Conservation (phyloP, 306 rosid genomes). For the Quercus parvula region DNA sequence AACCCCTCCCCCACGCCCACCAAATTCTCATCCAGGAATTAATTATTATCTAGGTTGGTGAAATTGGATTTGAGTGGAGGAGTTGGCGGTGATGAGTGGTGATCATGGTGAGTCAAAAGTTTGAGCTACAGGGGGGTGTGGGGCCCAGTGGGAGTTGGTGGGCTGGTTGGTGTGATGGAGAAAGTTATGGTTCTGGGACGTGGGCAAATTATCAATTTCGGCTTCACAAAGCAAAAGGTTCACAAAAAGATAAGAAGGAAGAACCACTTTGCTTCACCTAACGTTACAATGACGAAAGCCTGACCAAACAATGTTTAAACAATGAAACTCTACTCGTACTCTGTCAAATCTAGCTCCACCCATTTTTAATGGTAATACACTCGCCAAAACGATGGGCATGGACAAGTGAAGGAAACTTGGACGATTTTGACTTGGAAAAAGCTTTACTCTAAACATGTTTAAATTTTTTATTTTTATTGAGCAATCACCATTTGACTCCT, state of each 20-base stretch:
- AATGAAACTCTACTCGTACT: no score
- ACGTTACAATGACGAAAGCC: background rate
- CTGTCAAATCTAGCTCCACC: background rate
- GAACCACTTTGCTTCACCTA: background rate
- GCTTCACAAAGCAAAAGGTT: background rate
- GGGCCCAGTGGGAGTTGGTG: constrained; percentile 20
- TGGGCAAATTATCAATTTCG: background rate
- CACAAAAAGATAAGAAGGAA: background rate
- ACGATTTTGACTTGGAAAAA: no score
- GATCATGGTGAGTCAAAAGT: background rate
- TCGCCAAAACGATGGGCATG: background rate
- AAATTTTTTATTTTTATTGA: no score
- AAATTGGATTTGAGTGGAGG: background rate
- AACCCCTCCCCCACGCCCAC: background rate
- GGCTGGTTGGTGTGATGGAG: constrained; percentile 23
- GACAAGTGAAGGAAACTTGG: no score
- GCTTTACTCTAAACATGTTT: no score
- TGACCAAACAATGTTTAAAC: background rate
- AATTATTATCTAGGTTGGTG: background rate
- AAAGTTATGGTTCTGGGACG: background rate
- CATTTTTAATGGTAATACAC: background rate
- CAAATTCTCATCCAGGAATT: background rate
- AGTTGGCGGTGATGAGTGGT: background rate
- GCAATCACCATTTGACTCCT: no score
- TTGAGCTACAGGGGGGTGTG: background rate